Evolutionary conservation across 108 stramenopile genomes (phyloP).

Genomic region (Cyclostephanos tholiformis): DNA sequence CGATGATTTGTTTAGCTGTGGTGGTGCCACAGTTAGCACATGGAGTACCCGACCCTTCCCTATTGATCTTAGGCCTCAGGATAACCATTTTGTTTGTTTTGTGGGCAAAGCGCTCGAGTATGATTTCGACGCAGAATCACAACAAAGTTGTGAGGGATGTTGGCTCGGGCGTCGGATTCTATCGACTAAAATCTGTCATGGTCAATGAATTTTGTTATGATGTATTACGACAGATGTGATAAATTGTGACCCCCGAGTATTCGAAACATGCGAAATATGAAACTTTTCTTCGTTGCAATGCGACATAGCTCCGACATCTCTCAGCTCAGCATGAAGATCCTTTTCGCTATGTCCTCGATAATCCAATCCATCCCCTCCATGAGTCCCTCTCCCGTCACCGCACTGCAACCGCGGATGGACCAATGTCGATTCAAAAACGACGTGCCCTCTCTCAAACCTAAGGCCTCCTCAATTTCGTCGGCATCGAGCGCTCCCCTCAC

Average conservation of each 20-base stretch:
- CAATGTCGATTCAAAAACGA: constrained; percentile 86
- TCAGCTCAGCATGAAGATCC: constrained; percentile 91
- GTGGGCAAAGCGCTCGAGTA: too few species aligned
- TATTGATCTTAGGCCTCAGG: constrained; percentile 13
- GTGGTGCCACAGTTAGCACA: constrained; percentile 12
- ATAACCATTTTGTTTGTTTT: constrained; percentile 6
- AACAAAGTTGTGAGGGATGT: neutral
- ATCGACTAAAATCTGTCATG: neutral
- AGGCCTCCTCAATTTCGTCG: constrained; percentile 75
- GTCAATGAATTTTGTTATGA: neutral
- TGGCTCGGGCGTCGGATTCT: neutral
- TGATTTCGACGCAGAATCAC: neutral
- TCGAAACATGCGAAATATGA: too few species aligned
- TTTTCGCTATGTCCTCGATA: constrained; percentile 88
- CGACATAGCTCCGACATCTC: neutral
- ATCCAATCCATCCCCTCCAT: constrained; percentile 96
- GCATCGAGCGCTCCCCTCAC: constrained; percentile 80
- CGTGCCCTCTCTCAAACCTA: constrained; percentile 71
- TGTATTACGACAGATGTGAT: neutral
- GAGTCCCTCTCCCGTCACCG: constrained; percentile 94
- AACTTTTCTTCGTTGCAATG: neutral
- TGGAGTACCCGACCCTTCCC: neutral
- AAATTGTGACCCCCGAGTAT: neutral
- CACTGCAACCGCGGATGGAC: constrained; percentile 90
- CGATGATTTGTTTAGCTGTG: constrained; percentile 9